Evolutionary conservation across 352 stramenopile genomes (phyloP), one percentile per base, ranked within the genome.

Genomic region (Hyaloperonospora arabidopsidis): DNA sequence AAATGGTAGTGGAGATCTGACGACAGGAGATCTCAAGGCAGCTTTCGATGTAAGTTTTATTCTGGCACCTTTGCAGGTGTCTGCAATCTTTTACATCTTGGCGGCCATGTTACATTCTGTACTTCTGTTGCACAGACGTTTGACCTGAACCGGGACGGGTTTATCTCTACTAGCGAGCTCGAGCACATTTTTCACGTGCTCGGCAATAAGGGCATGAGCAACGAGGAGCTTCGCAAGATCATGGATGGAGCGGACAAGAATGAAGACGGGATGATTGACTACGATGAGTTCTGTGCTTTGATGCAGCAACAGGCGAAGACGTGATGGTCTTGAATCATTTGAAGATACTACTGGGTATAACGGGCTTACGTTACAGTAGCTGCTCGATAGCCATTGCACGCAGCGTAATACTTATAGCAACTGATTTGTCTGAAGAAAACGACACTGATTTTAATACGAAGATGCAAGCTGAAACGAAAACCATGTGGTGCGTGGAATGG

Each of bases 251-350:
- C 89, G 0, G 88, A 97, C 55, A 77, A 66, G 28, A 93, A 96
- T 57, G 66, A 76, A 47, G 86, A 95, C 45, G 81, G 84, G 28
- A 76, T 81, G 21, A 94, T 97, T 49, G 89, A 92, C 53, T 95
- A 87, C 55, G 43, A 80, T 0, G 88, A 97, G 56, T 97, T 97
- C 40, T 76, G 76, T 22, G 50, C 59, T 6, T 62, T 85, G 44
- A 87, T 87, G 74, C 72, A 68, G 32, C 57, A 67, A 50, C 41
- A 63, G 35, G 59, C 49, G 8, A 49, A 55, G 25, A 41, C 14
- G 15, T 66, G 39, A 49, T 32, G 25, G 25, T 32, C 25, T 0
- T 4, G 25, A 4, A 32, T 8, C 25, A 4, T 4, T n/a, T 32
- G 4, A 32, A 4, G 25, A 32, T 32, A 32, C 25, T 4, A 32